These are phyloP conservation scores for Aspergillus ruber DNA, from an alignment of 2,329 filamentous ascomycete species.

Conservation along the genomic window DNA sequence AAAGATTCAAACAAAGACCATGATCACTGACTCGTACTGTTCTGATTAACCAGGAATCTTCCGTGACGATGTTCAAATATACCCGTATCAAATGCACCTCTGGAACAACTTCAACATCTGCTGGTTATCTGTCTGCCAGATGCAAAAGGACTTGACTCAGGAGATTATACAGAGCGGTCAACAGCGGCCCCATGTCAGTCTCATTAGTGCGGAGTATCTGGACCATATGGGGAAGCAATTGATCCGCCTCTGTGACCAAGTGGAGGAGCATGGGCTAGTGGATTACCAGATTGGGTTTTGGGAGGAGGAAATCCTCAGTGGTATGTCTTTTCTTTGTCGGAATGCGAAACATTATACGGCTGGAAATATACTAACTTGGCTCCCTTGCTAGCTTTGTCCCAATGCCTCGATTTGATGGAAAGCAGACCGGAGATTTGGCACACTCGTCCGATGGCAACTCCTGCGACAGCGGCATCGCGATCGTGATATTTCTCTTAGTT, in stretches of 20 bases:
- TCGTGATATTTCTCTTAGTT: slow-evolving; percentile 12
- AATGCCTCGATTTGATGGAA: slow-evolving; percentile 51
- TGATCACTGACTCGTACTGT: neutral
- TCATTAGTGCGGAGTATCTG: slow-evolving; percentile 64
- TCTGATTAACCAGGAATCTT: slow-evolving; percentile 59
- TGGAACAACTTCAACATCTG: slow-evolving; percentile 95
- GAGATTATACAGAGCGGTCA: slow-evolving; percentile 54
- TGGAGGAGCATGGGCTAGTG: slow-evolving; percentile 88
- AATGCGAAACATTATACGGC: neutral
- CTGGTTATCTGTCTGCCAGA: slow-evolving; percentile 78
- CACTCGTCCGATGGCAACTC: slow-evolving; percentile 14
- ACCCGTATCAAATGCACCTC: slow-evolving; percentile 70
- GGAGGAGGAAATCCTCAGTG: slow-evolving; percentile 81
- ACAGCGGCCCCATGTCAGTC: slow-evolving; percentile 50
- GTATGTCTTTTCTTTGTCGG: slow-evolving; percentile 49
- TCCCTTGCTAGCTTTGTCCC: slow-evolving; percentile 41
- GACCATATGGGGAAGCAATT: slow-evolving; percentile 77
- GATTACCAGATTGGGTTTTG: slow-evolving; percentile 97
- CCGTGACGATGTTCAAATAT: slow-evolving; percentile 70
- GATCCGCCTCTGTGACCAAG: slow-evolving; percentile 71
- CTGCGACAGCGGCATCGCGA: slow-evolving; percentile 16
- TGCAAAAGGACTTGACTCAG: slow-evolving; percentile 68
- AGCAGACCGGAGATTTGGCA: slow-evolving; percentile 21
- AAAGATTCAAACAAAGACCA: neutral
- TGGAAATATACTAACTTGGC: neutral